Base-by-base conservation (phyloP, 352 stramenopile species). In the Phytophthora litchii region DNA sequence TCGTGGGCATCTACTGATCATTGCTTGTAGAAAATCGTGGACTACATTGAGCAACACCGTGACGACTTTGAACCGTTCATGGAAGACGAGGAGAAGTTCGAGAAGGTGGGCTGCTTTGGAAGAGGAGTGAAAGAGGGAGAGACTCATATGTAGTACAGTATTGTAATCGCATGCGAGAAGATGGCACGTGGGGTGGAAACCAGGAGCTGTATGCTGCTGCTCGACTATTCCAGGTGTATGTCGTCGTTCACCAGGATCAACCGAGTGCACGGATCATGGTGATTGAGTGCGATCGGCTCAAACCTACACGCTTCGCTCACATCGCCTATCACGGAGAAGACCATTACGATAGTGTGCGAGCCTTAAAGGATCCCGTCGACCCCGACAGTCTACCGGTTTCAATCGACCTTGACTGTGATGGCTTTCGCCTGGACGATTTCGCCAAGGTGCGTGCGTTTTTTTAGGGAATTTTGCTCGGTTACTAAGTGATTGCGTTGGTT, bases 21-120 rank as follows among this genome's bases (percentile, higher is more conserved):
- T n/a, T 27, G 23, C 5, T 52, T 44, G 14, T 51, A 95, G 86
- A 78, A 78, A 31, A 72, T 93, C 41, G 74, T 92, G 25, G 65
- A 82, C 37, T 91, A 85, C 49, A 79, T 95, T 27, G 78, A 91
- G 51, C 64, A 74, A 20, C 80, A 93, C 58, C 80, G 82, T 4
- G 59, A 71, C 25, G 79, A 92, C 48, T 91, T 95, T 61, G 81
- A 93, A 57, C 83, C 86, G 45, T 95, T 95, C 74, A 91, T 95
- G 83, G 86, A 95, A 70, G 83, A 93, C 52, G 84, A 91, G 36
- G 86, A 95, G 40, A 86, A 83, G 35, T 95, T 95, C 64, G 86
- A 95, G 11, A 79, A 88, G 57, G 86, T 92, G 60, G 14, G 68
- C 41, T 34, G 14, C 16, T 20, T 4, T 41, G 29, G 3, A 34